Percentiles rank a stretch among this genome's conserved stretches.
Conservation (phyloP, 1,139 yeast species). For the Geotrichum europaeum region DNA sequence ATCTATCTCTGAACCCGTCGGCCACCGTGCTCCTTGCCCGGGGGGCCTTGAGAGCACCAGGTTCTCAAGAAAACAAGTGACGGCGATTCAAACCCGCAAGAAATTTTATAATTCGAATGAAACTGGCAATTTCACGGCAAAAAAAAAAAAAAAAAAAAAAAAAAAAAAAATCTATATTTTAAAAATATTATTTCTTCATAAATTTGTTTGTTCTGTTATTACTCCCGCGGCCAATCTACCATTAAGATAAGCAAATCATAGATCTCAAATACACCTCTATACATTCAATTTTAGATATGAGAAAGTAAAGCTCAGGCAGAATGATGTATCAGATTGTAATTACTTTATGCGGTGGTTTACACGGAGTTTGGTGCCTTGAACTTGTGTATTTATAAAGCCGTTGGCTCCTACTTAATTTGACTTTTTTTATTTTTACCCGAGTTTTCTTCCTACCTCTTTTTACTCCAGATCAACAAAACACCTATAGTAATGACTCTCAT, state of each 20-base stretch:
- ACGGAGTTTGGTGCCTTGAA: background rate
- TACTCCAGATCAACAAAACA: background rate
- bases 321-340: too few species aligned
- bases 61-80: background rate
- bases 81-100: background rate
- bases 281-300: background rate
- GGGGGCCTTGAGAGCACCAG: background rate
- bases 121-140: too few species aligned
- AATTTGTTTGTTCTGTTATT: background rate
- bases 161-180: background rate
- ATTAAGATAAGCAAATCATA: background rate
- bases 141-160: too few species aligned
- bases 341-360: background rate
- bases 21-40: background rate
- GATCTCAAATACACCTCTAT: background rate
- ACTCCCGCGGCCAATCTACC: background rate
- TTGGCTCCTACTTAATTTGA: background rate
- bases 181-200: background rate
- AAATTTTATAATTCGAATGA: too few species aligned
- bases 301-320: background rate
- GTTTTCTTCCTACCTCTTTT: background rate
- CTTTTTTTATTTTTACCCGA: background rate
- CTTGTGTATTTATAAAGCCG: background rate
- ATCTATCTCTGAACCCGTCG: background rate
- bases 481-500: background rate